Evolutionary conservation across 192 early-diverging fungal genomes (phyloP).

Genomic region (Backusella macrospora): DNA sequence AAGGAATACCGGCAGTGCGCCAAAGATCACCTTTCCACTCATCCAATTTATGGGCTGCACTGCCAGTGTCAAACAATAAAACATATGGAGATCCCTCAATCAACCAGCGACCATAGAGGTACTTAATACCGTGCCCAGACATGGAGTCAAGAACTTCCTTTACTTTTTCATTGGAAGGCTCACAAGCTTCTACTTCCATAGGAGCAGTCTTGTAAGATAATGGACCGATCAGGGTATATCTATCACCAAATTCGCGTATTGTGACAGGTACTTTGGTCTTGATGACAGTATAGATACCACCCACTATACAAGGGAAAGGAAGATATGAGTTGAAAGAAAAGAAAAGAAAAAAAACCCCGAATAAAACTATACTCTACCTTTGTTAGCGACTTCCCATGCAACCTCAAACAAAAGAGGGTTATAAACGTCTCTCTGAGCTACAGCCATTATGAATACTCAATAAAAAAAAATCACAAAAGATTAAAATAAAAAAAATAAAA

Average conservation of each 20-base stretch:
- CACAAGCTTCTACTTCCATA: conserved; percentile 92
- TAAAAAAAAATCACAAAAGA: not conserved
- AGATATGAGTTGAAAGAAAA: not conserved
- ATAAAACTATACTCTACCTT: conserved; percentile 56
- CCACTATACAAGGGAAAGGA: conserved; percentile 58
- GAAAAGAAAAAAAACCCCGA: not conserved
- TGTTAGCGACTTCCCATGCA: conserved; percentile 99
- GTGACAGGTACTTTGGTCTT: conserved; percentile 97
- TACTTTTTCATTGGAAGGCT: conserved; percentile 68
- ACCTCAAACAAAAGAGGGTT: conserved; percentile 81
- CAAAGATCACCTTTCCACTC: conserved; percentile 98
- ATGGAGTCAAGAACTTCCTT: conserved; percentile 72
- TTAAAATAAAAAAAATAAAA: not conserved
- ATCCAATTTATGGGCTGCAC: conserved; percentile 75
- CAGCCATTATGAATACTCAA: not conserved
- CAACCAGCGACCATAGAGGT: conserved; percentile 92
- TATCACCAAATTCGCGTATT: conserved; percentile 89
- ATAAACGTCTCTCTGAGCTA: conserved; percentile 31
- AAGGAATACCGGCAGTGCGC: conserved; percentile 87
- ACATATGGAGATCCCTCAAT: conserved; percentile 92
- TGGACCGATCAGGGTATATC: conserved; percentile 93
- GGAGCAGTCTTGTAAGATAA: conserved; percentile 83
- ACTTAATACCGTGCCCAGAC: conserved; percentile 73
- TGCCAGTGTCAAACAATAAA: conserved; percentile 86
- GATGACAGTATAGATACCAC: conserved; percentile 98